phyloP scores from a whole-genome alignment of 2,329 filamentous ascomycete genomes.

The Fonsecaea pedrosoi region DNA sequence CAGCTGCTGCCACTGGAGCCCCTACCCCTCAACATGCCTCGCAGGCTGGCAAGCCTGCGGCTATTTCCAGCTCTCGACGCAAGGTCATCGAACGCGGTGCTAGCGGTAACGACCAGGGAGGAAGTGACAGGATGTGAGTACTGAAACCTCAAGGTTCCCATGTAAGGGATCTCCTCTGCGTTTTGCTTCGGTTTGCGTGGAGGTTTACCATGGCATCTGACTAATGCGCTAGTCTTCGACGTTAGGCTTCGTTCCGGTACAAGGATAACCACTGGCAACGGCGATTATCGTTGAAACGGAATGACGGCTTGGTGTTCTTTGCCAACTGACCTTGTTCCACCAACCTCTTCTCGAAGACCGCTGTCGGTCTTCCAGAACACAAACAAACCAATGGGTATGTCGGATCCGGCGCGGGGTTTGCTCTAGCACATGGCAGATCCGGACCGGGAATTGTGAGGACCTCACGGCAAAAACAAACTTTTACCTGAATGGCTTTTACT shows the following conservation, averaged over 20 bases:
- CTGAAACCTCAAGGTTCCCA: slow-evolving; percentile 71
- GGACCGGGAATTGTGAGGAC: slow-evolving; percentile 34
- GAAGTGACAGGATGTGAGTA: slow-evolving; percentile 97
- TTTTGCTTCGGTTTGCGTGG: slow-evolving; percentile 82
- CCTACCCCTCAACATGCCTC: slow-evolving; percentile 59
- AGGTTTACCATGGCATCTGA: slow-evolving; percentile 76
- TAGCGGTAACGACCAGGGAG: slow-evolving; percentile 67
- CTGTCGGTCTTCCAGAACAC: slow-evolving; percentile 23
- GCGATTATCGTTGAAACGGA: slow-evolving; percentile 60
- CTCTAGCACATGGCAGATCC: slow-evolving; percentile 43
- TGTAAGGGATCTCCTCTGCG: slow-evolving; percentile 90
- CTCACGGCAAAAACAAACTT: slow-evolving; percentile 25
- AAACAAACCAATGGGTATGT: slow-evolving; percentile 39
- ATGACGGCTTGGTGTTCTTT: slow-evolving; percentile 51
- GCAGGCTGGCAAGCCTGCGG: slow-evolving; percentile 72
- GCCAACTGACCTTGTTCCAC: slow-evolving; percentile 33
- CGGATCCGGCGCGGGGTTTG: slow-evolving; percentile 43
- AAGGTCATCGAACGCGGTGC: slow-evolving; percentile 78
- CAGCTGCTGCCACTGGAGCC: slow-evolving; percentile 68
- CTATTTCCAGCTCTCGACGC: slow-evolving; percentile 77
- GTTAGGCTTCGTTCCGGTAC: slow-evolving; percentile 85
- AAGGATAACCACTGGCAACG: slow-evolving; percentile 64
- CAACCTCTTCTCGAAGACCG: slow-evolving; percentile 30
- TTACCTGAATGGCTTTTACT: slow-evolving; percentile 31
- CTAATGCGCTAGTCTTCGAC: slow-evolving; percentile 83